Conservation (phyloP, 768 basidiomycete species). For the Phanerochaete sordida region DNA sequence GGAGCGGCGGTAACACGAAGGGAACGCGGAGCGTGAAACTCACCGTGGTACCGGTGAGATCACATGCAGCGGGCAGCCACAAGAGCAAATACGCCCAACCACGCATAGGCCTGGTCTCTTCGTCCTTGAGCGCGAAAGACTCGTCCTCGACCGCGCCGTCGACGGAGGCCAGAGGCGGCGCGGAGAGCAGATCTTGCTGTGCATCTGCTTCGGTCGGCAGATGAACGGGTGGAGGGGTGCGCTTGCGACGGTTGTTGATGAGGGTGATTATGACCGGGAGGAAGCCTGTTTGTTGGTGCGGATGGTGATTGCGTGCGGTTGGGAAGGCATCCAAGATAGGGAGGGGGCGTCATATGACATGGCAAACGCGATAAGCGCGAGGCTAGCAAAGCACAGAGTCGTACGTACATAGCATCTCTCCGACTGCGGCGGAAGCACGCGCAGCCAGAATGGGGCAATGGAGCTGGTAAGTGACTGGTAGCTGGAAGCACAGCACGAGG, state of each 20-base stretch:
- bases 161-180: neutral
- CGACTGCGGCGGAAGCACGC: conserved; percentile 49
- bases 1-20: neutral
- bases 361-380: neutral
- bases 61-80: conserved; percentile 87
- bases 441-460: neutral
- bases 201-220: conserved; percentile 50
- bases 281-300: conserved; percentile 53
- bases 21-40: conserved; percentile 28
- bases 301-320: conserved; percentile 14
- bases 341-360: conserved; percentile 16
- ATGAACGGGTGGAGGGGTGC: conserved; percentile 47
- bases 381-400: conserved; percentile 13
- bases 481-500: neutral
- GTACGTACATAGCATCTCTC: conserved; percentile 88
- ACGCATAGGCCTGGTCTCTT: conserved; percentile 40
- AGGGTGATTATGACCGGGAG: conserved; percentile 77
- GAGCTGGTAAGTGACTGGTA: neutral
- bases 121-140: conserved; percentile 10
- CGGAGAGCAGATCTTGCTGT: conserved; percentile 29
- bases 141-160: conserved; percentile 4
- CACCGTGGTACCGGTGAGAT: conserved; percentile 89
- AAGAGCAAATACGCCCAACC: conserved; percentile 74
- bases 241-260: conserved; percentile 36
- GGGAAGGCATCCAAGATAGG: conserved; percentile 16